Evolutionary conservation across 305 asterid species (phyloP).

Genomic region (Rubia balearica): DNA sequence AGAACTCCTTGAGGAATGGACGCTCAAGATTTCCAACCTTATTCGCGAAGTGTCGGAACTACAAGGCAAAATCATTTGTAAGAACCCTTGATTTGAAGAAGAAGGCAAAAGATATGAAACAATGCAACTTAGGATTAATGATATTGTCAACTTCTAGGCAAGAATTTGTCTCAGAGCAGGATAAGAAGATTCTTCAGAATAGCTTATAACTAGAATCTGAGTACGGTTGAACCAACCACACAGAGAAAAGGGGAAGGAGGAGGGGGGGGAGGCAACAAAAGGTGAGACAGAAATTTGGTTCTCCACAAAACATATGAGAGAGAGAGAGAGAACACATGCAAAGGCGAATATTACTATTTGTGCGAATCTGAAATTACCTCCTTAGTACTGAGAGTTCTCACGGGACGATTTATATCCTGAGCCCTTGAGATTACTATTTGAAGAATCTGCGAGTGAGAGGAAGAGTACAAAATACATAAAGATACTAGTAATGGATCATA

Average conservation of each 20-base stretch:
- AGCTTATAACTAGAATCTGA: neutral
- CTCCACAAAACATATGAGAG: neutral
- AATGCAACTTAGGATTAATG: neutral
- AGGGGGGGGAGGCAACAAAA: neutral
- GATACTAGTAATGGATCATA: neutral
- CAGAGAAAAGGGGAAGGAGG: neutral
- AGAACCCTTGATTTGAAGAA: neutral
- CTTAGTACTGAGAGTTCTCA: slow-evolving; percentile 90
- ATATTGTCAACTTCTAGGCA: neutral
- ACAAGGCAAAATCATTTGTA: slow-evolving; percentile 28
- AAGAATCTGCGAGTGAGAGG: slow-evolving; percentile 58
- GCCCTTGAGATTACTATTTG: slow-evolving; percentile 70
- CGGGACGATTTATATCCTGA: slow-evolving; percentile 52
- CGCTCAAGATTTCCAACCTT: slow-evolving; percentile 99
- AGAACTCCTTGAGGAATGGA: slow-evolving; percentile 95
- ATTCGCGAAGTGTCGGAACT: slow-evolving; percentile 99
- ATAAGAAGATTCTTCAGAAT: neutral
- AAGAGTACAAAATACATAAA: neutral
- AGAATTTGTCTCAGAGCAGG: neutral
- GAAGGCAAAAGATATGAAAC: neutral
- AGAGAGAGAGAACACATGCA: neutral
- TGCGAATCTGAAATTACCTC: slow-evolving; percentile 45
- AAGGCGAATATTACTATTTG: neutral
- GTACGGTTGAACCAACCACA: neutral
- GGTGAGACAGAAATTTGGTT: neutral